Evolutionary conservation across 1,139 yeast species (phyloP).

Genomic region (Taphrina wiesneri): DNA sequence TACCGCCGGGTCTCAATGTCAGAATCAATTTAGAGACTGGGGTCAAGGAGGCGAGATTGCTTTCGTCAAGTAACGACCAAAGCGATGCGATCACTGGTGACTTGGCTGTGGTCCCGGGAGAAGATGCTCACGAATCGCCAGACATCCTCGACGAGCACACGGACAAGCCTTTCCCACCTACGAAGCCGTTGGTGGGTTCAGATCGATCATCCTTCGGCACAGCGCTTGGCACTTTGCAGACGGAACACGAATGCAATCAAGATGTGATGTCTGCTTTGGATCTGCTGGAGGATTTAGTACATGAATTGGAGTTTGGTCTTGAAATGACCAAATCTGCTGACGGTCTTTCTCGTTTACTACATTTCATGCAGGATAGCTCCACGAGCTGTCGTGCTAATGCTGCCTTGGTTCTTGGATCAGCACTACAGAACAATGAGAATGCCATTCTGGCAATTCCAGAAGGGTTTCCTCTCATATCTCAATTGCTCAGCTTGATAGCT

Average conservation of each 20-base stretch:
- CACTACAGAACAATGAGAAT: constrained; percentile 68
- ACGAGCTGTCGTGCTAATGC: constrained; percentile 43
- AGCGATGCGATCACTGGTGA: not conserved
- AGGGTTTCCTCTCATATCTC: constrained; percentile 35
- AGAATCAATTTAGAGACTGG: constrained; percentile 69
- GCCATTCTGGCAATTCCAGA: constrained; percentile 51
- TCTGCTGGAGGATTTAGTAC: constrained; percentile 59
- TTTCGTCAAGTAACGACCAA: constrained; percentile 35
- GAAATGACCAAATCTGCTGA: constrained; percentile 42
- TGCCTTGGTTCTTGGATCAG: constrained; percentile 46
- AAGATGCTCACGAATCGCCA: constrained; percentile 19
- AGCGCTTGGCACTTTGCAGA: constrained; percentile 4
- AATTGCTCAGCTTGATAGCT: constrained; percentile 38
- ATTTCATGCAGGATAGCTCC: constrained; percentile 38
- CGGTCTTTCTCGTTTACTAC: constrained; percentile 40
- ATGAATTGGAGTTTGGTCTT: constrained; percentile 65
- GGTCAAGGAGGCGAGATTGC: constrained; percentile 63
- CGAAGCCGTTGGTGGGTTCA: constrained; percentile 7
- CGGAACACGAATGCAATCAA: not conserved
- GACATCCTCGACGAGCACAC: not conserved
- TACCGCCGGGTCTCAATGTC: constrained; percentile 59
- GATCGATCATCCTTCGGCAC: constrained; percentile 2
- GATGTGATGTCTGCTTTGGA: constrained; percentile 48
- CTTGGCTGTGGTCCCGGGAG: constrained; percentile 32
- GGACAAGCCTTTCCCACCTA: constrained; percentile 19